phyloP scores from a whole-genome alignment of 2,329 filamentous ascomycete species.

The Drechslera avenae region DNA sequence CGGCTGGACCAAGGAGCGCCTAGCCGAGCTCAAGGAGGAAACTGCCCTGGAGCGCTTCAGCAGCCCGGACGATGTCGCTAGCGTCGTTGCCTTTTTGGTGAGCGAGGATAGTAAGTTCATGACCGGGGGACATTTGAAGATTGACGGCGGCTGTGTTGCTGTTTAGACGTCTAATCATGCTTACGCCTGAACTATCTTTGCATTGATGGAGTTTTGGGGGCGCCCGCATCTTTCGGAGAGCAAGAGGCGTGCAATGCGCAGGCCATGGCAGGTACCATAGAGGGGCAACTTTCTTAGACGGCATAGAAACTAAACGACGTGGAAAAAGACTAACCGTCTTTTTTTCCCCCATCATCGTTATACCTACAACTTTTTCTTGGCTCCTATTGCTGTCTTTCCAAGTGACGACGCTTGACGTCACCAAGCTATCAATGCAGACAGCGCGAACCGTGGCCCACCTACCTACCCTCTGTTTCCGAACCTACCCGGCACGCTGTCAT shows the following conservation, averaged over 20 bases:
- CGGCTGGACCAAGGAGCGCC: slow-evolving; percentile 43
- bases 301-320: slow-evolving; percentile 1
- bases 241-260: slow-evolving; percentile 1
- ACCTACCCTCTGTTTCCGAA: too few relatives aligned
- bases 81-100: slow-evolving; percentile 47
- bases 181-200: slow-evolving; percentile 11
- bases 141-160: slow-evolving; percentile 42
- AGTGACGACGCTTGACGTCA: too few relatives aligned
- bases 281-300: slow-evolving; percentile 1
- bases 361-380: not conserved
- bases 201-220: slow-evolving; percentile 31
- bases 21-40: slow-evolving; percentile 40
- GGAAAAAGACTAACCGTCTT: too few relatives aligned
- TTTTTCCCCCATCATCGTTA: not conserved
- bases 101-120: slow-evolving; percentile 50
- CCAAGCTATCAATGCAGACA: too few relatives aligned
- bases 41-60: slow-evolving; percentile 47
- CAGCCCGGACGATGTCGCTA: slow-evolving; percentile 47
- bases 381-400: too few relatives aligned
- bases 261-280: not conserved
- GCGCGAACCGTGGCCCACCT: too few relatives aligned
- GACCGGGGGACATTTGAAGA: slow-evolving; percentile 45
- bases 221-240: slow-evolving; percentile 6
- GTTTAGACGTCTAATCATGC: slow-evolving; percentile 18
- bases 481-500: too few relatives aligned